Percentiles rank a stretch among this genome's conserved stretches.
phyloP scores from a whole-genome alignment of 1,139 yeast species.

The Pichia sp. region DNA sequence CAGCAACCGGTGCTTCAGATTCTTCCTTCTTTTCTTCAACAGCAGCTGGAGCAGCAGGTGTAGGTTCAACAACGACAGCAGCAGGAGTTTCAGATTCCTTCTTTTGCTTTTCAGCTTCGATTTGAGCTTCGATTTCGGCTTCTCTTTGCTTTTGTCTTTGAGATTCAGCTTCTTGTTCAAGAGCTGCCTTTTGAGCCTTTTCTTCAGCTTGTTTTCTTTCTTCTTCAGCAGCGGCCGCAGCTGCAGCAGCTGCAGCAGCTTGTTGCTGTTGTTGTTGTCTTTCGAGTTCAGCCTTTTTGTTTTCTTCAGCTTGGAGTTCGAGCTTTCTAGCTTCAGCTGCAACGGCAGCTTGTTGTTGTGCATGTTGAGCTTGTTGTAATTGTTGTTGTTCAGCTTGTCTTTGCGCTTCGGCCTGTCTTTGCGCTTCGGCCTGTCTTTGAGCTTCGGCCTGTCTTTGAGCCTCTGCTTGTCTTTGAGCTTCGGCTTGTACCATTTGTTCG shows the following conservation, averaged over 20 bases:
- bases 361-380: constrained; percentile 1
- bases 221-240: not conserved
- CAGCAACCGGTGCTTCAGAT: no score
- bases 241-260: not conserved
- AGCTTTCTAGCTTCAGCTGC: not conserved
- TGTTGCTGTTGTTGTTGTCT: not conserved
- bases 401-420: constrained; percentile 5
- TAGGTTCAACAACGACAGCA: no score
- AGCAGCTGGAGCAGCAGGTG: no score
- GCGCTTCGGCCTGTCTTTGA: constrained; percentile 8
- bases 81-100: no score
- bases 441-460: not conserved
- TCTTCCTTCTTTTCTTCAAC: not conserved
- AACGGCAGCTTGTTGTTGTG: not conserved
- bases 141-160: not conserved
- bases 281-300: constrained; percentile 2
- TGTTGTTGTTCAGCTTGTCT: not conserved
- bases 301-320: not conserved
- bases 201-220: constrained; percentile 1
- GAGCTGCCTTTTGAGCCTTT: constrained; percentile 3
- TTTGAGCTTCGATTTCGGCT: not conserved
- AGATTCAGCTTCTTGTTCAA: constrained; percentile 1
- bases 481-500: not conserved
- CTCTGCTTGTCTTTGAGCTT: no score
- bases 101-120: not conserved